A percentile compares a stretch with the other conserved stretches of the same genome.
Conservation (phyloP, 2,329 filamentous ascomycete genomes). For the Clarireedia homoeocarpa region DNA sequence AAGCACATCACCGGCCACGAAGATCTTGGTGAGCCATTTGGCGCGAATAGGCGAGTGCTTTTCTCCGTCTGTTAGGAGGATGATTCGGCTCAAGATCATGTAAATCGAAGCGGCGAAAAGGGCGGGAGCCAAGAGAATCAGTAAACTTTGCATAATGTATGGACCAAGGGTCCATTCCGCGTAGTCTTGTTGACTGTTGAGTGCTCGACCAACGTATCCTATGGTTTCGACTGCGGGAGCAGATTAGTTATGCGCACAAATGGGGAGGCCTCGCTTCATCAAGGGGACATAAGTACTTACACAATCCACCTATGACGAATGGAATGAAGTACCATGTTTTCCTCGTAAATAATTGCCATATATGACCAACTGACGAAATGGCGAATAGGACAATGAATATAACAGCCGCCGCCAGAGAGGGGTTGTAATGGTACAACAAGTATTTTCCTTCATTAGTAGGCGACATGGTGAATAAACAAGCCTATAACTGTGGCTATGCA, state of each 20-base stretch:
- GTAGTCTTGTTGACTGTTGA: conserved; percentile 15
- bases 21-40: conserved; percentile 36
- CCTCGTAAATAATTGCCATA: conserved; percentile 12
- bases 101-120: conserved; percentile 35
- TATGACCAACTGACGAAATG: conserved; percentile 10
- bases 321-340: conserved; percentile 26
- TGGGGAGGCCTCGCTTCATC: neutral
- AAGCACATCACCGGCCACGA: conserved; percentile 38
- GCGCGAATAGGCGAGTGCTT: conserved; percentile 29
- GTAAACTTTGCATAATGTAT: conserved; percentile 32
- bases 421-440: conserved; percentile 14
- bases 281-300: neutral
- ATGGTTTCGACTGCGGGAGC: conserved; percentile 33
- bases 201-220: conserved; percentile 30
- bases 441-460: neutral
- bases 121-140: conserved; percentile 34
- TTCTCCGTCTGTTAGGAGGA: conserved; percentile 31
- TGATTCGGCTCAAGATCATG: conserved; percentile 35
- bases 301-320: conserved; percentile 23
- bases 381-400: conserved; percentile 14
- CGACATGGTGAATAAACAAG: neutral
- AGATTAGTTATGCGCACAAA: conserved; percentile 3
- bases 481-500: no score
- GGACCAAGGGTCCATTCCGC: conserved; percentile 23
- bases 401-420: conserved; percentile 13